A percentile compares a stretch with the other conserved stretches of the same genome.
These are phyloP conservation scores for Gigaspora rosea DNA, from an alignment of 192 early-diverging fungal species.

Conservation along the genomic window DNA sequence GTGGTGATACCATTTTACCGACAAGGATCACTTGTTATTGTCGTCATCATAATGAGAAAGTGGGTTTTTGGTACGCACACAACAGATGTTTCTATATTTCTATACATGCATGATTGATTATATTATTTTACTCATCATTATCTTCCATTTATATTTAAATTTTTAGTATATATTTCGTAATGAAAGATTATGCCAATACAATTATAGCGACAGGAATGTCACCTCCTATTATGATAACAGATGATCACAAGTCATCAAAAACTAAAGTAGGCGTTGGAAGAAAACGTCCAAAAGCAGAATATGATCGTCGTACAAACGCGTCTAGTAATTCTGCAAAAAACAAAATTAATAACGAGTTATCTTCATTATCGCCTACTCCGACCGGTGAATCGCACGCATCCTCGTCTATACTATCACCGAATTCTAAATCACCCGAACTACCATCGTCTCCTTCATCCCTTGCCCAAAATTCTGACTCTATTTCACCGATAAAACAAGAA, in stretches of 20 bases:
- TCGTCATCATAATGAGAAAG: constrained; percentile 92
- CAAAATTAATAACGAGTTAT: constrained; percentile 13
- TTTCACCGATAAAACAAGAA: constrained; percentile 15
- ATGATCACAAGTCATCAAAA: constrained; percentile 92
- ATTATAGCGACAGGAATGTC: constrained; percentile 80
- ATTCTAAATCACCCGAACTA: constrained; percentile 34
- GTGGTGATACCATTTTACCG: constrained; percentile 86
- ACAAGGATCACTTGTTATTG: constrained; percentile 97
- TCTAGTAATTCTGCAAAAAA: background rate
- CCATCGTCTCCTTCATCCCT: background rate
- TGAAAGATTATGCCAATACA: constrained; percentile 64
- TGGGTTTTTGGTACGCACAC: constrained; percentile 75
- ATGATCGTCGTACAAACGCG: constrained; percentile 32
- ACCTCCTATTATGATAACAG: constrained; percentile 95
- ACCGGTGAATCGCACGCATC: constrained; percentile 30
- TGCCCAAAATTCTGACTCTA: background rate
- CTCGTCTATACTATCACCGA: constrained; percentile 32
- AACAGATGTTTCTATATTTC: background rate
- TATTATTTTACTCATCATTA: constrained; percentile 1
- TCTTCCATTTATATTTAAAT: background rate
- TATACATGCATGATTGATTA: background rate
- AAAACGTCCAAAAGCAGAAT: constrained; percentile 33
- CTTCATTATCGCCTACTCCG: constrained; percentile 42
- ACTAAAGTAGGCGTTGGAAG: constrained; percentile 38
- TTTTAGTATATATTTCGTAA: constrained; percentile 71